Evolutionary conservation across 768 basidiomycete species (phyloP), one percentile per base, ranked within the genome.

Genomic region (Filobasidium floriforme): DNA sequence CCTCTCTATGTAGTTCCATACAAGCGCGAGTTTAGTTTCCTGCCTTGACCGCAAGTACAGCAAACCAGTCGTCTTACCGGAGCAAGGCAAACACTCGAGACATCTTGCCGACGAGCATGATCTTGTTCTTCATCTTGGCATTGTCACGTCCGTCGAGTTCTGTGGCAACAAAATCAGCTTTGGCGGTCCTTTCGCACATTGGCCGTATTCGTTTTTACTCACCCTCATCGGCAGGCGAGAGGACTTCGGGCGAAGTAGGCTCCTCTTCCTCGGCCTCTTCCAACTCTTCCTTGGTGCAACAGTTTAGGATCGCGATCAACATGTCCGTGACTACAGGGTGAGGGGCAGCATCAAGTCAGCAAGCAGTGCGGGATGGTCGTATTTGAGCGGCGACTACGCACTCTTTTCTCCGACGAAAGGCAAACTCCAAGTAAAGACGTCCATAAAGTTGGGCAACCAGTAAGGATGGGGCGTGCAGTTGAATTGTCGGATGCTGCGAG

Each of bases 401-500:
- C 94, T 98, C 81, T 99, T 98, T 79, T 93, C 89, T 69, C 93
- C 96, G 7, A 99, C 96, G 74, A 98, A 98, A 0, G 96, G 96
- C 66, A 99, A 79, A 82, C 88, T 90, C 96, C 96, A 99, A 0
- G 96, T 97, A 76, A 99, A 99, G 26, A 93, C 93, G 73, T 98
- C 94, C 93, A 98, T 97, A 75, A 99, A 99, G 79, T 99, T 99
- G 4, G 96, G 96, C 62, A 99, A 81, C 94, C 94, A 98, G 77
- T 97, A 98, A 9, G 90, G 90, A 73, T 96, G 93, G 14, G 93
- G 92, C 73, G 78, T 80, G 78, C 89, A 92, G 80, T 97, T 96
- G 82, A 96, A 98, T 76, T 98, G 94, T 54, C 92, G 86, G 73
- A 97, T 97, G 79, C 77, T 78, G 54, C 0, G 28, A 15, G 46